These are phyloP conservation scores for Phlebopus sp. DNA, from an alignment of 1,284 basidiomycete genomes.

Conservation along the genomic window DNA sequence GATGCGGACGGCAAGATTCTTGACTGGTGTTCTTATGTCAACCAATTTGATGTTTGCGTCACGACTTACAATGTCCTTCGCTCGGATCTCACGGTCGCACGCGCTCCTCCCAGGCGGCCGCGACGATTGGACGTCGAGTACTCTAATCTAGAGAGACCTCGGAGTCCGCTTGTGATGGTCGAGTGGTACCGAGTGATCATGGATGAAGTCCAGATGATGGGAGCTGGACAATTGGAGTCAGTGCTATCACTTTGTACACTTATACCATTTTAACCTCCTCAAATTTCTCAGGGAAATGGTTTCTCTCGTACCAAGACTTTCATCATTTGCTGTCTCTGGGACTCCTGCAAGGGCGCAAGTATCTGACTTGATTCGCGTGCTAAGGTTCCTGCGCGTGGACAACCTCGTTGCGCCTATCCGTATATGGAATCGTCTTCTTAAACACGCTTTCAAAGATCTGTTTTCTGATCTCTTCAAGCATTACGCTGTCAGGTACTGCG, in stretches of 20 bases:
- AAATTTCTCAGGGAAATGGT: slow-evolving; percentile 70
- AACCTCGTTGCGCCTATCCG: slow-evolving; percentile 45
- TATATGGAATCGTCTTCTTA: slow-evolving; percentile 67
- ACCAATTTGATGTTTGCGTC: slow-evolving; percentile 75
- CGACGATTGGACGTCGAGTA: slow-evolving; percentile 66
- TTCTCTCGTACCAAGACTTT: slow-evolving; percentile 76
- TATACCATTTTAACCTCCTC: slow-evolving; percentile 4
- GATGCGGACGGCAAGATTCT: slow-evolving; percentile 21
- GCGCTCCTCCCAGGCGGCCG: slow-evolving; percentile 61
- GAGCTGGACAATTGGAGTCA: slow-evolving; percentile 71
- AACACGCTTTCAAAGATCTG: slow-evolving; percentile 57
- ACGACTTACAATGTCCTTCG: slow-evolving; percentile 71
- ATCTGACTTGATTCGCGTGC: slow-evolving; percentile 69
- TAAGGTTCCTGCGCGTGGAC: slow-evolving; percentile 76
- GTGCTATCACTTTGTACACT: slow-evolving; percentile 34
- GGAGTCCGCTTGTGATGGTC: slow-evolving; percentile 76
- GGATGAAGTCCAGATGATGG: slow-evolving; percentile 93
- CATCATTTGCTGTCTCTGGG: slow-evolving; percentile 87
- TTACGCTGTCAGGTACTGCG: slow-evolving; percentile 61
- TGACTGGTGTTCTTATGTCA: slow-evolving; percentile 60
- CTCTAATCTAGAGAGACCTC: slow-evolving; percentile 48
- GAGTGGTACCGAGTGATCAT: slow-evolving; percentile 90
- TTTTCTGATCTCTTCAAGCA: slow-evolving; percentile 66
- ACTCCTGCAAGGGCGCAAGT: slow-evolving; percentile 77
- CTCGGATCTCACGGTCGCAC: slow-evolving; percentile 71